Conservation (phyloP, 208 protist genomes). For the Leishmania arabica region DNA sequence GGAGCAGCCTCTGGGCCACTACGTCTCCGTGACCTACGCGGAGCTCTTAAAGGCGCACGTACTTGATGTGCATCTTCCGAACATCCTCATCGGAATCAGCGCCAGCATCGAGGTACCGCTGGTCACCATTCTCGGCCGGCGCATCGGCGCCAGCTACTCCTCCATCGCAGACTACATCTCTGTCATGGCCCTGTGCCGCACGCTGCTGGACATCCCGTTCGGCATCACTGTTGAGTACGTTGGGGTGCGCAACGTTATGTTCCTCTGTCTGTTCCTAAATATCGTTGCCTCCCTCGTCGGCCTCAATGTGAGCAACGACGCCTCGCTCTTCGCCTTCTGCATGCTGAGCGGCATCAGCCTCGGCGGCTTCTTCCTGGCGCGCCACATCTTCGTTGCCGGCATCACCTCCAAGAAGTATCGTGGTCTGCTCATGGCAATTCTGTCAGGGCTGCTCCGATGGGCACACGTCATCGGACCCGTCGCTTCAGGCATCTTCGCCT, state of each 20-base stretch:
- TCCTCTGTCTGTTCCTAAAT: slow-evolving; percentile 53
- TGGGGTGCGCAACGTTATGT: slow-evolving; percentile 68
- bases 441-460: slow-evolving; percentile 78
- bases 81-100: slow-evolving; percentile 75
- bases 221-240: slow-evolving; percentile 69
- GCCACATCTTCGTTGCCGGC: slow-evolving; percentile 78
- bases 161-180: slow-evolving; percentile 67
- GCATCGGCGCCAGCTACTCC: slow-evolving; percentile 43
- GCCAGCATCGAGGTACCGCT: slow-evolving; percentile 76
- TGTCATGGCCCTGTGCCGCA: slow-evolving; percentile 52
- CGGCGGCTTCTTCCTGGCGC: slow-evolving; percentile 79
- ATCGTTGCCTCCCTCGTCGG: slow-evolving; percentile 38
- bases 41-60: slow-evolving; percentile 56
- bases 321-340: slow-evolving; percentile 49
- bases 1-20: slow-evolving; percentile 12
- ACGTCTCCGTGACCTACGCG: slow-evolving; percentile 27
- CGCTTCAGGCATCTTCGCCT: slow-evolving; percentile 50
- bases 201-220: slow-evolving; percentile 66
- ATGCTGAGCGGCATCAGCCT: slow-evolving; percentile 67
- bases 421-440: slow-evolving; percentile 75
- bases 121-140: slow-evolving; percentile 68
- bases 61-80: slow-evolving; percentile 79
- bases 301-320: slow-evolving; percentile 20
- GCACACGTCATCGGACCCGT: slow-evolving; percentile 75
- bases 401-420: slow-evolving; percentile 71